These are phyloP conservation scores for Narthecium ossifragum DNA, from an alignment of 106 monocot genomes.

Conservation along the genomic window DNA sequence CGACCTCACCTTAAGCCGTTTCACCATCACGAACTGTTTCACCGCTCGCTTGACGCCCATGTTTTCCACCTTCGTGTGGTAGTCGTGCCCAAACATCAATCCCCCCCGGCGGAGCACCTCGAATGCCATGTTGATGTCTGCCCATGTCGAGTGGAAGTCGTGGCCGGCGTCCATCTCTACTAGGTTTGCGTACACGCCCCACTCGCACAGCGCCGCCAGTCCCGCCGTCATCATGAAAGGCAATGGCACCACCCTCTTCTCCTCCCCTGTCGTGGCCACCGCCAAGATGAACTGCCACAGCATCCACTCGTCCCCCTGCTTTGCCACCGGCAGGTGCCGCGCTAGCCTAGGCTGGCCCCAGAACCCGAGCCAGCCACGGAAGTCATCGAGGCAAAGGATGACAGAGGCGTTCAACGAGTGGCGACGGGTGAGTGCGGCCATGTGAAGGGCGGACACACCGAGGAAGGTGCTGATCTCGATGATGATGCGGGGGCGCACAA, in stretches of 20 bases:
- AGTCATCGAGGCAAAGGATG: constrained; percentile 78
- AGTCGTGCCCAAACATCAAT: constrained; percentile 65
- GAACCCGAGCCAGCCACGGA: constrained; percentile 71
- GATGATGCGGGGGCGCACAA: constrained; percentile 42
- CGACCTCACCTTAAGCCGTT: constrained; percentile 29
- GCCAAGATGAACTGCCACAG: constrained; percentile 66
- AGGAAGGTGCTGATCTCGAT: constrained; percentile 78
- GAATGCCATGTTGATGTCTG: constrained; percentile 59
- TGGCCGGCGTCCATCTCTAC: constrained; percentile 85
- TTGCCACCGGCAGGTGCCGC: constrained; percentile 25
- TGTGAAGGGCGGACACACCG: constrained; percentile 82
- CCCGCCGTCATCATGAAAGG: constrained; percentile 56
- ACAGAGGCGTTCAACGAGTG: constrained; percentile 26
- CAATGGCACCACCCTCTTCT: constrained; percentile 27
- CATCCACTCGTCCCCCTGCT: constrained; percentile 38
- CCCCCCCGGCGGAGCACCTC: constrained; percentile 55
- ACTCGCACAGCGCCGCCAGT: constrained; percentile 48
- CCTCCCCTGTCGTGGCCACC: constrained; percentile 28
- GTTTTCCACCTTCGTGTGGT: constrained; percentile 39
- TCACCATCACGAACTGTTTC: constrained; percentile 38
- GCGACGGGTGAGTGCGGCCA: constrained; percentile 47
- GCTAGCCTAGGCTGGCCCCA: constrained; percentile 15
- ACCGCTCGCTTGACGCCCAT: constrained; percentile 62
- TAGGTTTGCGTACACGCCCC: constrained; percentile 58
- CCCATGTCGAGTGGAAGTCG: constrained; percentile 75